Conservation (phyloP, 768 basidiomycete species). For the Hypholoma fasciculare region DNA sequence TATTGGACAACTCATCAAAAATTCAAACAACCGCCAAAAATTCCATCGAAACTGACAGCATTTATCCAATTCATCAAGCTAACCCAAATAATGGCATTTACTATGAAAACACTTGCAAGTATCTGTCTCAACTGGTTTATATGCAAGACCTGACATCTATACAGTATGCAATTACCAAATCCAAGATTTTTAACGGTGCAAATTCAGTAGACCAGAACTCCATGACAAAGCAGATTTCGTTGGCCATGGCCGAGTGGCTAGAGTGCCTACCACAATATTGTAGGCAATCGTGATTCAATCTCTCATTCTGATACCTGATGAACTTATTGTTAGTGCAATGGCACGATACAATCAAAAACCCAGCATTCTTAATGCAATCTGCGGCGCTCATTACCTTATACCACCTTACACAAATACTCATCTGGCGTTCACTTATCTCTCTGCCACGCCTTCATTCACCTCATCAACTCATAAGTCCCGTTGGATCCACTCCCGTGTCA, state of each 20-base stretch:
- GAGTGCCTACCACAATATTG: constrained; percentile 68
- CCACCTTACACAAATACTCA: constrained; percentile 62
- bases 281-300: constrained; percentile 30
- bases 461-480: constrained; percentile 2
- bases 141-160: not conserved
- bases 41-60: constrained; percentile 55
- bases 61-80: constrained; percentile 70
- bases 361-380: constrained; percentile 54
- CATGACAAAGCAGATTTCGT: constrained; percentile 65
- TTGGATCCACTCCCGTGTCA: not conserved
- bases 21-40: constrained; percentile 68
- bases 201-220: constrained; percentile 53
- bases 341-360: constrained; percentile 52
- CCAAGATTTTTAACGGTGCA: constrained; percentile 49
- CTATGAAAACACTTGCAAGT: constrained; percentile 66
- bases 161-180: constrained; percentile 74
- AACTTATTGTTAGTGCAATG: constrained; percentile 46
- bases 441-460: constrained; percentile 31
- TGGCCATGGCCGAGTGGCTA: constrained; percentile 71
- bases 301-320: not conserved
- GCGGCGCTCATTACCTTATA: constrained; percentile 58
- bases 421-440: constrained; percentile 69
- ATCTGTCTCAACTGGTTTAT: constrained; percentile 8
- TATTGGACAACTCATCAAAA: constrained; percentile 65
- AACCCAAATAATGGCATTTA: constrained; percentile 68